Evolutionary conservation across 129 eudicot species (phyloP), one percentile per base, ranked within the genome.

Genomic region (Mikania micrantha): DNA sequence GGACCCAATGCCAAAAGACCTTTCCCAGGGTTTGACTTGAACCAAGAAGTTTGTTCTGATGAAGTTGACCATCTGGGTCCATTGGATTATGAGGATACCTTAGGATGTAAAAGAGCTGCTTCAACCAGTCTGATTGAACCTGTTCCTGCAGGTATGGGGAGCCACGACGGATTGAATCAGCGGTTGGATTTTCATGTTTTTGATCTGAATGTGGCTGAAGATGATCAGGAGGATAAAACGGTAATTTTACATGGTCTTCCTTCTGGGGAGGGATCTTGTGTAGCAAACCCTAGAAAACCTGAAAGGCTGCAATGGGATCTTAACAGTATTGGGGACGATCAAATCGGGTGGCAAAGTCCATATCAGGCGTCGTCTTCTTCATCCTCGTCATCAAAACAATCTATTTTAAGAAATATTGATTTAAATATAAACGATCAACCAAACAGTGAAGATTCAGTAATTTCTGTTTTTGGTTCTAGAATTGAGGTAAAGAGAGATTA

Each of bases 201-300:
- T 22, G 97, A 91, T 80, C 81, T 91, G 67, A 91, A 91, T 70
- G 80, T 83, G 32, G 83, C 83, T 39, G 97, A 83, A 67, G 78
- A 50, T 61, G 72, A 64, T 16, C 82, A 82, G 12, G 71, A 82
- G 12, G 71, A 69, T 32, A 81, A 61, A 60, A 57, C 38, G 3
- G 77, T 56, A 13, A 28, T 12, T 8, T 16, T 62, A 12, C 36
- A 73, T 4, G 65, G 77, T 24, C 68, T 52, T 73, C 85, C 81
- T 73, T 78, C 85, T 9, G 88, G 84, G 24, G 90, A 82, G 56
- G 90, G 70, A 56, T 77, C 83, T 78, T 85, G 81, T 13, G 81
- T 63, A 3, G 78, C 78, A 1, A 72, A 73, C 69, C 76, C 83
- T 16, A 81, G 77, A 79, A 75, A 65, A 76, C 70, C 79, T 4